Conservation (phyloP, 257 asterid species). For the Fraxinus quadrangulata region DNA sequence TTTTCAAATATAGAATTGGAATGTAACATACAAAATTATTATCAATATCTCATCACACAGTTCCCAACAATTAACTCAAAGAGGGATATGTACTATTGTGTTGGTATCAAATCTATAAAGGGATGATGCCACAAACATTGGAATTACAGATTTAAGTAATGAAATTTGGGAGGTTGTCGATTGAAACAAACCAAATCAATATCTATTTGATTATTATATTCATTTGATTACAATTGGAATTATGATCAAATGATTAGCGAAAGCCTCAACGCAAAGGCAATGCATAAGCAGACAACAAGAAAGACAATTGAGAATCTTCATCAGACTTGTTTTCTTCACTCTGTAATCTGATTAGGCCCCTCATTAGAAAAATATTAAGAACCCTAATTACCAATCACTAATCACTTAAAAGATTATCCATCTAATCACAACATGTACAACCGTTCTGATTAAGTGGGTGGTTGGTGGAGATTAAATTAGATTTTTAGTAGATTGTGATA, state of each 20-base stretch:
- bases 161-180: background rate
- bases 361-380: conserved; percentile 1
- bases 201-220: background rate
- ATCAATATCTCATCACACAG: conserved; percentile 14
- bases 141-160: background rate
- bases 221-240: background rate
- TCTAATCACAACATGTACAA: background rate
- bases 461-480: too few relatives aligned
- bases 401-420: background rate
- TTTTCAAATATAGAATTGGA: too few relatives aligned
- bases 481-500: too few relatives aligned
- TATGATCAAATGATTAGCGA: background rate
- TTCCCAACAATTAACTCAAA: conserved; percentile 15
- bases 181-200: background rate
- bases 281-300: background rate
- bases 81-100: background rate
- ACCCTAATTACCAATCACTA: background rate
- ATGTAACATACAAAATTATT: background rate
- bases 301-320: background rate
- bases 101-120: background rate
- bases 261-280: background rate
- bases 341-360: background rate
- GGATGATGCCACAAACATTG: background rate
- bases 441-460: too few relatives aligned
- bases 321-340: background rate